Evolutionary conservation across 345 rosid genomes (phyloP).

Genomic region (Cochlearia excelsa): DNA sequence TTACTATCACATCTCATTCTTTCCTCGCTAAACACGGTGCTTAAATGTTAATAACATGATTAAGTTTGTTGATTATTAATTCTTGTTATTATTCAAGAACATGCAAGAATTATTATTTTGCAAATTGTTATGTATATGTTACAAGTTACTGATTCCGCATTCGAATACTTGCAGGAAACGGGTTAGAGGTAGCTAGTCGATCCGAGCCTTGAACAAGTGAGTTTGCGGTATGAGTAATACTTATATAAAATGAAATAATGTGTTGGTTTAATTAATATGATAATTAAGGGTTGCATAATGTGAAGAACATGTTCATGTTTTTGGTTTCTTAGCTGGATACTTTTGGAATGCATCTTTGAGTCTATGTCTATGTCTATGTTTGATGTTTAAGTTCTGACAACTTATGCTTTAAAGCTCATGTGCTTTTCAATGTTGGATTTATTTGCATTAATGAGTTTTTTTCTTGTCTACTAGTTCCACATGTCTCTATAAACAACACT

Average conservation of each 20-base stretch:
- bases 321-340: neutral
- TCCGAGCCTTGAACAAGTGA: constrained; percentile 31
- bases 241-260: neutral
- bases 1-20: too few species aligned
- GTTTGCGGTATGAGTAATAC: constrained; percentile 8
- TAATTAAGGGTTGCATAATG: constrained; percentile 3
- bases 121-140: too few species aligned
- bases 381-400: constrained; percentile 28
- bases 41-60: too few species aligned
- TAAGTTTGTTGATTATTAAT: too few species aligned
- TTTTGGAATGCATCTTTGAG: neutral
- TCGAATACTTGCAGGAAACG: constrained; percentile 59
- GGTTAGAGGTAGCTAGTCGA: constrained; percentile 78
- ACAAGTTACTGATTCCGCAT: too few species aligned
- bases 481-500: constrained; percentile 20
- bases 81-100: too few species aligned
- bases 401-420: constrained; percentile 25
- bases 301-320: constrained; percentile 12
- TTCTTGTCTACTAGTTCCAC: constrained; percentile 25
- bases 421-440: constrained; percentile 6
- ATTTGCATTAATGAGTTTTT: constrained; percentile 16
- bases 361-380: constrained; percentile 8
- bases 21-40: too few species aligned
- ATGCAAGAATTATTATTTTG: too few species aligned
- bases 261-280: constrained; percentile 5